Conservation (phyloP, 345 rosid species). For the Euphorbia pulcherrima region DNA sequence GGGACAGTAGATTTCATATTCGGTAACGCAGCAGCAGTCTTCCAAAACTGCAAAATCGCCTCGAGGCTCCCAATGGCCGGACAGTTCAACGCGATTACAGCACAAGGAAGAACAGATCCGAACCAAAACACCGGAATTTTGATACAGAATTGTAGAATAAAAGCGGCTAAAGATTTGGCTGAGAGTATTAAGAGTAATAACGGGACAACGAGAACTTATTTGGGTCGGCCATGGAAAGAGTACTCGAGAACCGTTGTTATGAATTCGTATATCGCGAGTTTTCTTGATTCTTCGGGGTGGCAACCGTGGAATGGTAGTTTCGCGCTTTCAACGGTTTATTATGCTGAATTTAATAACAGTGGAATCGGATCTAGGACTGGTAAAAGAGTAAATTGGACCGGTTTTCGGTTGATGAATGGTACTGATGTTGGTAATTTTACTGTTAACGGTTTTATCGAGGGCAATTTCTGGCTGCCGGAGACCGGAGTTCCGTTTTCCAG, state of each 20-base stretch:
- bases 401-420: slow-evolving; percentile 35
- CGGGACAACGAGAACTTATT: neutral
- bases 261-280: slow-evolving; percentile 26
- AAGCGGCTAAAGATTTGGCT: slow-evolving; percentile 31
- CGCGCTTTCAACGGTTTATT: slow-evolving; percentile 25
- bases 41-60: slow-evolving; percentile 27
- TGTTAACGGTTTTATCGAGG: slow-evolving; percentile 17
- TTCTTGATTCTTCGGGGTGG: slow-evolving; percentile 34
- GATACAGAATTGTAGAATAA: slow-evolving; percentile 32
- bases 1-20: slow-evolving; percentile 63
- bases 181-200: slow-evolving; percentile 11
- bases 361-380: slow-evolving; percentile 26
- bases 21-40: slow-evolving; percentile 40
- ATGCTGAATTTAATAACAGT: slow-evolving; percentile 31
- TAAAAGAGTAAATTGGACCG: slow-evolving; percentile 47
- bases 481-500: slow-evolving; percentile 28
- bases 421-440: slow-evolving; percentile 27
- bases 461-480: slow-evolving; percentile 28
- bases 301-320: slow-evolving; percentile 23
- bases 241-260: slow-evolving; percentile 37
- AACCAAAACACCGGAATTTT: slow-evolving; percentile 47
- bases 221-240: slow-evolving; percentile 39
- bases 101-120: slow-evolving; percentile 41
- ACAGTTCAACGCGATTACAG: slow-evolving; percentile 37
- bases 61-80: slow-evolving; percentile 22